Conservation (phyloP, 1,284 basidiomycete species). For the Xanthoconium separans region DNA sequence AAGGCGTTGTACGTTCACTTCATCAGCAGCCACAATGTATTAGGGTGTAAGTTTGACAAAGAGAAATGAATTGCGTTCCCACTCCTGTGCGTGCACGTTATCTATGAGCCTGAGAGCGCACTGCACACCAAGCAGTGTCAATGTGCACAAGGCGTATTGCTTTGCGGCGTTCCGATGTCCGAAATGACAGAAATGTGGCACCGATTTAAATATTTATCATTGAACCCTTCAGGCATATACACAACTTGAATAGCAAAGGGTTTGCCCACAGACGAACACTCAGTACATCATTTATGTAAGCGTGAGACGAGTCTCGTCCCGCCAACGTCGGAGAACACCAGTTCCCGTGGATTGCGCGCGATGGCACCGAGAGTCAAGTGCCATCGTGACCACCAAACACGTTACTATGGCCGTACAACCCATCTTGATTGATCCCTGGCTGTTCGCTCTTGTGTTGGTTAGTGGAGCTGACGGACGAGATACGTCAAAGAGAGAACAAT, state of each 20-base stretch:
- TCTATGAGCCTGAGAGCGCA: slow-evolving; percentile 5
- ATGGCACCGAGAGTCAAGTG: slow-evolving; percentile 5
- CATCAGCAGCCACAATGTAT: neutral
- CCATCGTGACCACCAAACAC: slow-evolving; percentile 13
- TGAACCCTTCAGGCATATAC: slow-evolving; percentile 5
- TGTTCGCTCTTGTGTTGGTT: slow-evolving; percentile 13
- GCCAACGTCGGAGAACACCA: neutral
- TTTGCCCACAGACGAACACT: slow-evolving; percentile 2
- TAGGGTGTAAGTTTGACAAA: slow-evolving; percentile 11
- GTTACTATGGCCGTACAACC: slow-evolving; percentile 5
- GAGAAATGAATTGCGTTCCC: slow-evolving; percentile 17
- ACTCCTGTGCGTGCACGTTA: slow-evolving; percentile 5
- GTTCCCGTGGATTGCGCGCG: neutral
- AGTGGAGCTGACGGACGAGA: slow-evolving; percentile 4
- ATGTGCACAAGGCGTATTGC: slow-evolving; percentile 7
- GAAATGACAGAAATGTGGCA: slow-evolving; percentile 25
- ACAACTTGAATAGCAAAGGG: slow-evolving; percentile 1
- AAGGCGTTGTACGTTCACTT: neutral
- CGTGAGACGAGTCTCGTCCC: neutral
- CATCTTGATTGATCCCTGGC: slow-evolving; percentile 2
- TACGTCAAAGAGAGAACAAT: slow-evolving; percentile 5
- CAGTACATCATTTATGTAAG: slow-evolving; percentile 10
- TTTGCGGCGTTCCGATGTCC: slow-evolving; percentile 4
- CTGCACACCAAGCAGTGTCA: slow-evolving; percentile 3
- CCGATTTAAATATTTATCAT: slow-evolving; percentile 6